A percentile compares a stretch with the other conserved stretches of the same genome.
Conservation (phyloP, 179 eudicot species). For the Camellia oleifera region DNA sequence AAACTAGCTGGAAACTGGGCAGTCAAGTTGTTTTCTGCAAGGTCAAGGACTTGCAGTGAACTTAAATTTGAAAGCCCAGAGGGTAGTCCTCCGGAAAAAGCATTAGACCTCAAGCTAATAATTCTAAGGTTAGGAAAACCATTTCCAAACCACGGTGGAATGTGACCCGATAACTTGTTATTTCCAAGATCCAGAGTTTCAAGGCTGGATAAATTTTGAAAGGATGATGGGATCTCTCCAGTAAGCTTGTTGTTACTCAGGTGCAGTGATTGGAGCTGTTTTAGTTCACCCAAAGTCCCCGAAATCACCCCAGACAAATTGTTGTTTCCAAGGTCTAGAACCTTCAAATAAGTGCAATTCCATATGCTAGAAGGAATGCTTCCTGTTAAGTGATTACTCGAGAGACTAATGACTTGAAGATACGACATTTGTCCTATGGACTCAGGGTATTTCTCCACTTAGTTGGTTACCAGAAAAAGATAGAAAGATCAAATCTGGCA, state of each 20-base stretch:
- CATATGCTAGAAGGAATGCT: conserved; percentile 28
- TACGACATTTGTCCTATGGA: conserved; percentile 25
- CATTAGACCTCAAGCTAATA: conserved; percentile 28
- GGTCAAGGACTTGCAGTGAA: conserved; percentile 41
- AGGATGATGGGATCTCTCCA: conserved; percentile 22
- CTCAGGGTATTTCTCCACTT: conserved; percentile 29
- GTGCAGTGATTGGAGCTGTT: conserved; percentile 29
- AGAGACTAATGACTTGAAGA: conserved; percentile 26
- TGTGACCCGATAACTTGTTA: conserved; percentile 24
- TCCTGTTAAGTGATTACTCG: conserved; percentile 21
- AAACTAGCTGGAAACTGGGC: conserved; percentile 28
- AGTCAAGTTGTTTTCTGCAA: conserved; percentile 23
- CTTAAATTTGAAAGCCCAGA: conserved; percentile 15
- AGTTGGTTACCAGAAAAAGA: conserved; percentile 30
- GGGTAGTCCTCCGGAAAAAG: conserved; percentile 25
- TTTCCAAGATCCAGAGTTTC: conserved; percentile 32
- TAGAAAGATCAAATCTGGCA: conserved; percentile 27
- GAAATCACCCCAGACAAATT: conserved; percentile 22
- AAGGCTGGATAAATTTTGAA: conserved; percentile 26
- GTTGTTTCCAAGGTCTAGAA: conserved; percentile 28
- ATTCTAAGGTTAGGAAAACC: conserved; percentile 27
- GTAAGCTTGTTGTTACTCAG: conserved; percentile 29
- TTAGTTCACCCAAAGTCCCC: conserved; percentile 24
- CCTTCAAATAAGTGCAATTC: conserved; percentile 26
- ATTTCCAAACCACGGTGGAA: conserved; percentile 25